Evolutionary conservation across 2,329 filamentous ascomycete genomes (phyloP).

Genomic region (Fusarium mexicanum): DNA sequence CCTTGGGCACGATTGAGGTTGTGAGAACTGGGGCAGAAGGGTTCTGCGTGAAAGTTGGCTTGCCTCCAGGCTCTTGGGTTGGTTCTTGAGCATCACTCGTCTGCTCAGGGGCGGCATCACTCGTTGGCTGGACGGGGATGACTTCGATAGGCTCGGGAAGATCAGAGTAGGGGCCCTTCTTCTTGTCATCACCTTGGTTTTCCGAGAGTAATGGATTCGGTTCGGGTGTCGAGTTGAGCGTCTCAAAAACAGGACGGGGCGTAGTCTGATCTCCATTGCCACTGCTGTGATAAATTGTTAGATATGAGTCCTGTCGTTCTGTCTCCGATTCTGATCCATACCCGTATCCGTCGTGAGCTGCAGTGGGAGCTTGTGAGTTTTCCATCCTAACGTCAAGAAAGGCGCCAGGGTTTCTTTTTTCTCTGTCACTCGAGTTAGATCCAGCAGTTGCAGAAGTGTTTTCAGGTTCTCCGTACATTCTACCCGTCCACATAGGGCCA

Average conservation of each 20-base stretch:
- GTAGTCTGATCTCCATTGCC: constrained; percentile 30
- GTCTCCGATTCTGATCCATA: constrained; percentile 9
- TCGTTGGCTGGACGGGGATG: constrained; percentile 26
- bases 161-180: constrained; percentile 10
- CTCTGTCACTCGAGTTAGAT: constrained; percentile 30
- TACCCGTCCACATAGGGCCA: constrained; percentile 49
- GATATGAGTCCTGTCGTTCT: not conserved
- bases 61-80: constrained; percentile 12
- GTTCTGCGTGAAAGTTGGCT: constrained; percentile 28
- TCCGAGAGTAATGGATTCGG: constrained; percentile 29
- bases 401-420: constrained; percentile 31
- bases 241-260: constrained; percentile 40
- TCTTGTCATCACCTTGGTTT: not conserved
- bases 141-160: constrained; percentile 26
- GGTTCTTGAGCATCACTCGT: constrained; percentile 16
- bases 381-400: constrained; percentile 26
- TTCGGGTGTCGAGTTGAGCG: constrained; percentile 33
- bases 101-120: not conserved
- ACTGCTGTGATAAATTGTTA: constrained; percentile 26
- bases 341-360: constrained; percentile 31
- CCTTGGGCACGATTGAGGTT: constrained; percentile 31
- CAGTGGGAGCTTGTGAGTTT: constrained; percentile 21
- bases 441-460: not conserved
- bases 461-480: constrained; percentile 40
- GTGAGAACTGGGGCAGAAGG: constrained; percentile 27